Base-by-base conservation (phyloP, 805 yeast genomes). In the Candida chauliodis region DNA sequence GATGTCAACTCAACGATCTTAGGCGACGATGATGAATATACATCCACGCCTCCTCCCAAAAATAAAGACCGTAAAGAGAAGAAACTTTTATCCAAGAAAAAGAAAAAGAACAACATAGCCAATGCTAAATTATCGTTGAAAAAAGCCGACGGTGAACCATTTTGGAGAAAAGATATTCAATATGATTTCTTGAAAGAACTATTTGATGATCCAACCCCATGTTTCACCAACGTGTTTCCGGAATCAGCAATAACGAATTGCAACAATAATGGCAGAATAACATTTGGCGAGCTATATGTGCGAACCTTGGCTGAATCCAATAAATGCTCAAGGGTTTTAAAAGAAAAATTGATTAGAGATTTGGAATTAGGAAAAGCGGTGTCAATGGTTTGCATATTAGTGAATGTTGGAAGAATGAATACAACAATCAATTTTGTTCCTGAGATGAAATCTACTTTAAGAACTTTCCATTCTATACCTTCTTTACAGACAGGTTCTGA, bases 401-500 rank as follows among this genome's bases (percentile, higher is more conserved):
- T 91, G 13, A 91, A 91, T 55, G 79, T 90, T 38, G 98, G 98
- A 8, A 71, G 97, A 45, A 79, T 91, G 79, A 91, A 91, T 65
- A 91, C 99, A 2, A 91, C 98, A 2, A 81, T 91, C 37, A 91
- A 91, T 61, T 84, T 91, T 55, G 95, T 88, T 40, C 87, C 95
- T 16, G 97, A 89, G 53, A 91, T 91, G 98, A 82, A 88, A 50
- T 87, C 96, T 0, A 91, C 89, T 48, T 71, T 91, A 45, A 73
- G 99, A 52, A 90, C 97, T 0, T 91, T 85, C 56, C 97, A 91
- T 61, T 84, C 95, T 9, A 87, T 91, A 23, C 99, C 99, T 1
- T 79, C 89, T 8, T 67, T 91, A 30, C 97, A 91, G 56, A 79
- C 83, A 2, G 78, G 76, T 41, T 72, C 82, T 13, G 75, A 70